Evolutionary conservation across 2,329 filamentous ascomycete species (phyloP).

Genomic region (Aspergillus sp.): DNA sequence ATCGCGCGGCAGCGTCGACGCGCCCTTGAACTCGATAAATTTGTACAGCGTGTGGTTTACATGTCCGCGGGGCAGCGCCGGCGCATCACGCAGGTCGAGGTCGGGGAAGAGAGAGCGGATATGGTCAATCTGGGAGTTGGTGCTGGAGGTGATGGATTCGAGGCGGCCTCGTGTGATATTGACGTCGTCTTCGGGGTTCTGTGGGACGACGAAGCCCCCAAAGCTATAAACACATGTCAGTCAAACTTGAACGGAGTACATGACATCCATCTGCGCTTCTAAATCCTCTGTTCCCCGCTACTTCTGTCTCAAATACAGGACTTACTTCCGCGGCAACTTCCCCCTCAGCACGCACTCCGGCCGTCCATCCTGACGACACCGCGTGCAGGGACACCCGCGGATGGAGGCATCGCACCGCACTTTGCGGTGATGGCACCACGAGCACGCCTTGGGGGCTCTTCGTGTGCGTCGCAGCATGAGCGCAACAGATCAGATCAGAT

Average conservation of each 20-base stretch:
- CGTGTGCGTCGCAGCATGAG: conserved; percentile 25
- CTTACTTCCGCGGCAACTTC: conserved; percentile 29
- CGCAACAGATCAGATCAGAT: not conserved
- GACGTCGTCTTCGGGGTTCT: not conserved
- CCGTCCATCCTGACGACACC: conserved; percentile 53
- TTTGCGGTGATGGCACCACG: conserved; percentile 33
- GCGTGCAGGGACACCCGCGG: conserved; percentile 48
- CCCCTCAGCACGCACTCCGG: conserved; percentile 30
- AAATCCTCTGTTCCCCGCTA: not conserved
- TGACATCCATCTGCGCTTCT: too few species aligned
- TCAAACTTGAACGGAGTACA: too few species aligned
- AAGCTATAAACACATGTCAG: conserved; percentile 4
- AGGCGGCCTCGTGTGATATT: not conserved
- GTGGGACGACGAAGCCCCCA: conserved; percentile 5
- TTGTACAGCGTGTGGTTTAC: conserved; percentile 11
- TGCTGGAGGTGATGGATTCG: conserved; percentile 6
- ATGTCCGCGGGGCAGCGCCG: conserved; percentile 7
- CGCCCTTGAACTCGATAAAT: conserved; percentile 21
- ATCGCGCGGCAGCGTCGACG: conserved; percentile 32
- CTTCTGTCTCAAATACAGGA: not conserved
- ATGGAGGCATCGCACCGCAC: conserved; percentile 33
- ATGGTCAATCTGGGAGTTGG: conserved; percentile 8
- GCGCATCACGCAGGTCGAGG: not conserved
- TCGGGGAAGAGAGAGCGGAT: conserved; percentile 7
- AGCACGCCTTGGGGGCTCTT: conserved; percentile 32